phyloP scores from a whole-genome alignment of 345 rosid genomes.

The Crucihimalaya himalaica region DNA sequence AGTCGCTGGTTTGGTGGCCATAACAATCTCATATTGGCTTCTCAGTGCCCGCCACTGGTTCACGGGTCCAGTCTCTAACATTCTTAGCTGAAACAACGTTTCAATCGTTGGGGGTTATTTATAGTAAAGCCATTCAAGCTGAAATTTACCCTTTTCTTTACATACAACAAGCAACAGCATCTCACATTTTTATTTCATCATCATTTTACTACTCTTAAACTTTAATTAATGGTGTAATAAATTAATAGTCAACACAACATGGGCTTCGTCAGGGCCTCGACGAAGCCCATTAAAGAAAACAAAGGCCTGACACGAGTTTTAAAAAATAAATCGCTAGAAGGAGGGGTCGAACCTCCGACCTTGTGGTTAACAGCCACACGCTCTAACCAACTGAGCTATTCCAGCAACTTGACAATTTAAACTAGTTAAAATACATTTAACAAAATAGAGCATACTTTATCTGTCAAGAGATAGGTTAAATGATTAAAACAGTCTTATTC shows the following conservation, averaged over 20 bases:
- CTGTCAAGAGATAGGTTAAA: too few species aligned
- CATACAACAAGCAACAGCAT: neutral
- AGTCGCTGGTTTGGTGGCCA: conserved; percentile 65
- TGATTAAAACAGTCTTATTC: too few species aligned
- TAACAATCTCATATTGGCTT: conserved; percentile 64
- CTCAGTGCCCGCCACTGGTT: conserved; percentile 81
- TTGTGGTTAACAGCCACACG: conserved; percentile 86
- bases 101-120: neutral
- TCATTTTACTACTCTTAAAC: neutral
- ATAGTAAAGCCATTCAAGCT: conserved; percentile 22
- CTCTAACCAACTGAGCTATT: conserved; percentile 45
- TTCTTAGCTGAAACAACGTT: conserved; percentile 40
- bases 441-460: too few species aligned
- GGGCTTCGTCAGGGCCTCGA: neutral
- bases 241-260: neutral
- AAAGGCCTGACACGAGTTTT: neutral
- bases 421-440: neutral
- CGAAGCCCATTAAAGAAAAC: neutral
- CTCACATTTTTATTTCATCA: neutral
- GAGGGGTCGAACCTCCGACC: conserved; percentile 45
- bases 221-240: neutral
- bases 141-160: neutral
- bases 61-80: conserved; percentile 76
- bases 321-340: neutral
- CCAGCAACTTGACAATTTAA: neutral